These are phyloP conservation scores for Apiospora rasikravindrae DNA, from an alignment of 2,329 filamentous ascomycete genomes.

Conservation along the genomic window DNA sequence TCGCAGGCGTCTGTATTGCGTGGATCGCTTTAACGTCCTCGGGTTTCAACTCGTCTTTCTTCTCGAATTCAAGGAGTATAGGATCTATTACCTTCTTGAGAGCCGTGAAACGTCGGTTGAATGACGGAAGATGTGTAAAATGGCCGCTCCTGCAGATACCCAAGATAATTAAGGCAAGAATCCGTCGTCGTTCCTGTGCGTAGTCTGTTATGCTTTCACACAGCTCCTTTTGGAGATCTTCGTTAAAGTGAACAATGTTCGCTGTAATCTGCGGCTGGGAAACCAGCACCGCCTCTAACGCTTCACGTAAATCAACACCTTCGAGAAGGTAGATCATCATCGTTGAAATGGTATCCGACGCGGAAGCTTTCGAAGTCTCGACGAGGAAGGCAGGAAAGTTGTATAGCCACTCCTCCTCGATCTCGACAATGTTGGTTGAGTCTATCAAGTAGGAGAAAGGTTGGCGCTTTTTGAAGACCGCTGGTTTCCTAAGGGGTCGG, in stretches of 20 bases:
- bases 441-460: conserved; percentile 24
- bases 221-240: not conserved
- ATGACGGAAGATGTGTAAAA: no score
- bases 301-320: not conserved
- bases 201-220: no score
- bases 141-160: no score
- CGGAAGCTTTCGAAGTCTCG: not conserved
- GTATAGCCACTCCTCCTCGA: conserved; percentile 31
- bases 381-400: conserved; percentile 26
- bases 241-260: no score
- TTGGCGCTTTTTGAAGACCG: conserved; percentile 23
- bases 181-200: no score
- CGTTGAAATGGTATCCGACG: not conserved
- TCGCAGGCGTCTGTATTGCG: no score
- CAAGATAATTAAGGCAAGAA: no score
- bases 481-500: not conserved
- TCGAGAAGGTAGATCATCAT: not conserved
- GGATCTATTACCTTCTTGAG: no score
- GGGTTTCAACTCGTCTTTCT: no score
- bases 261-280: not conserved
- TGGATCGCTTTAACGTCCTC: no score
- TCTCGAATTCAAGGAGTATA: no score
- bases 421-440: conserved; percentile 21
- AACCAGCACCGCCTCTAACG: not conserved
- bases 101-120: no score